These are phyloP conservation scores for Tetracladium maxilliforme DNA, from an alignment of 2,329 filamentous ascomycete genomes.

Conservation along the genomic window DNA sequence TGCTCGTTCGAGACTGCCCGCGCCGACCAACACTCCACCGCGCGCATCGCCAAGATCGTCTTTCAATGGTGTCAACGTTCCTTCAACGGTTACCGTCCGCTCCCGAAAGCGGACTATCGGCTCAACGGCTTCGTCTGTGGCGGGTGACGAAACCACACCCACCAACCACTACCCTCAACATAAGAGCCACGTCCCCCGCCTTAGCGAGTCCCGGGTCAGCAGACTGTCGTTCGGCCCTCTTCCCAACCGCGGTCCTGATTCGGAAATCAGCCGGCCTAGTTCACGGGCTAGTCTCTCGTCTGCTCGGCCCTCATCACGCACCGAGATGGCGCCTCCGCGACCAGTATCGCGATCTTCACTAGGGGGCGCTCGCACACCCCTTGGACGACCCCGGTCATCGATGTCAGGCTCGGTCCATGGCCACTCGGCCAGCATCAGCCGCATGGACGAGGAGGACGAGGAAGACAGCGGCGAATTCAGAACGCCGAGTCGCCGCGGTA, in stretches of 20 bases:
- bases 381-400: conserved; percentile 2
- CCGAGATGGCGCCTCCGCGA: conserved; percentile 1
- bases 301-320: background rate
- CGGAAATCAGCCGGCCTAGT: background rate
- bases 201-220: conserved; percentile 47
- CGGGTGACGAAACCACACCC: conserved; percentile 35
- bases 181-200: conserved; percentile 37
- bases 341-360: conserved; percentile 3
- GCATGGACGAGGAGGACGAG: conserved; percentile 2
- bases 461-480: too few relatives aligned
- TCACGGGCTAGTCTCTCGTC: background rate
- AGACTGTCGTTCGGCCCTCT: conserved; percentile 49
- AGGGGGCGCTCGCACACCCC: conserved; percentile 3
- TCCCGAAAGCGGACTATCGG: conserved; percentile 54
- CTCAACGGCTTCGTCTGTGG: conserved; percentile 31
- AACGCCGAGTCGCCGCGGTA: too few relatives aligned
- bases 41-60: conserved; percentile 58
- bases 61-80: conserved; percentile 25
- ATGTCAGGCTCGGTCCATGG: conserved; percentile 1
- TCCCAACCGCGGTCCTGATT: conserved; percentile 27
- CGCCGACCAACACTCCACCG: conserved; percentile 63
- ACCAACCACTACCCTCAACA: conserved; percentile 20
- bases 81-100: conserved; percentile 47
- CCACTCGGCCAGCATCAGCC: conserved; percentile 2
- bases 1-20: conserved; percentile 80